phyloP scores from a whole-genome alignment of 257 asterid genomes.

The Rhazya stricta region DNA sequence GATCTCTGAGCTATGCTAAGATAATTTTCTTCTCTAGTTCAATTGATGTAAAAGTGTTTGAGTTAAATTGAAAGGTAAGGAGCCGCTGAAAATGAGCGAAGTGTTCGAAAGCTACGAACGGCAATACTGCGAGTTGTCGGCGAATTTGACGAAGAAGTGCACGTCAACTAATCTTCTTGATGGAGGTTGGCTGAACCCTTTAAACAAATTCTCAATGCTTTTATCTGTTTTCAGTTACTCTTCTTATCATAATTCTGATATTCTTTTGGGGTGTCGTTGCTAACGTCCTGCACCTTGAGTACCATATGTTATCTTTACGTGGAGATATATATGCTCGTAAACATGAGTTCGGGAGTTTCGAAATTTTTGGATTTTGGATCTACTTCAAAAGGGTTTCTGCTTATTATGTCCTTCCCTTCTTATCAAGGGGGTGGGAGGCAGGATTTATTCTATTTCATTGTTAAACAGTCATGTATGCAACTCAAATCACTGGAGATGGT shows the following conservation, averaged over 20 bases:
- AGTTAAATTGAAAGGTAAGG: not conserved
- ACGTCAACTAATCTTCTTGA: slow-evolving; percentile 21
- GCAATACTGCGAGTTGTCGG: slow-evolving; percentile 24
- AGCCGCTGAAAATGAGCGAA: slow-evolving; percentile 14
- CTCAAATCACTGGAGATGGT: not conserved
- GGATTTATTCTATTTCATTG: too few species aligned
- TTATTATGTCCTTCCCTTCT: not conserved
- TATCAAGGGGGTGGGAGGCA: not conserved
- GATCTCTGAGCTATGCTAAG: not conserved
- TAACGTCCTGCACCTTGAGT: not conserved
- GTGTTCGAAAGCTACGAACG: slow-evolving; percentile 24
- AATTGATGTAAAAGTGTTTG: not conserved
- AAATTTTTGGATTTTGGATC: not conserved
- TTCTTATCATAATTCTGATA: not conserved
- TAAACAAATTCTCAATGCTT: not conserved
- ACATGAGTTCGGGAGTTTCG: not conserved
- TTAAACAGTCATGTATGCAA: not conserved
- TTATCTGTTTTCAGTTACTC: not conserved
- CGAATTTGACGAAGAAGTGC: slow-evolving; percentile 24
- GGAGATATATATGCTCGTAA: not conserved
- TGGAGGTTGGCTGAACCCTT: slow-evolving; percentile 16
- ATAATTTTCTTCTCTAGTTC: not conserved
- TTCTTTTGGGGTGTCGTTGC: not conserved
- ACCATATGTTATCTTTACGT: not conserved
- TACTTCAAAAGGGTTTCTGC: not conserved